Percentiles rank a stretch among this genome's conserved stretches.
Conservation (phyloP, 2,329 filamentous ascomycete genomes). For the Ophiostoma ulmi region DNA sequence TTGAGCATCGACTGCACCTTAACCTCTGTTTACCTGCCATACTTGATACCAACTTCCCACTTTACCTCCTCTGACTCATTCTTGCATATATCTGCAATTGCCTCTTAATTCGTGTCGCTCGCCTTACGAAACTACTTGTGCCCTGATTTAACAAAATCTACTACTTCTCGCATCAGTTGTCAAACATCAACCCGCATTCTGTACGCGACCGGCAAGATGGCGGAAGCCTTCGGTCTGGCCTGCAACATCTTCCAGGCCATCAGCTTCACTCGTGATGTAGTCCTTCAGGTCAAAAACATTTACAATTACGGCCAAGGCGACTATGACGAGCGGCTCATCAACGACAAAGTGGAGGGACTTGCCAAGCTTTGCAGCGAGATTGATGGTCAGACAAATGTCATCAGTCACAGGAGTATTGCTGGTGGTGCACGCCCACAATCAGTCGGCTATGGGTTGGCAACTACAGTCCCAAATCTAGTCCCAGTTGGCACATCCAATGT, state of each 20-base stretch:
- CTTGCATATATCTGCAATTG: neutral
- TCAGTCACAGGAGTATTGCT: neutral
- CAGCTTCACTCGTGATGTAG: neutral
- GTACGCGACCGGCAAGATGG: neutral
- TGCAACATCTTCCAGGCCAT: constrained; percentile 3
- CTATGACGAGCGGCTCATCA: neutral
- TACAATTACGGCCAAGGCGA: neutral
- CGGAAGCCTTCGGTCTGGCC: neutral
- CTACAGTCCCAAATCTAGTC: neutral
- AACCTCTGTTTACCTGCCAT: neutral
- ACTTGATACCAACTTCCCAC: neutral
- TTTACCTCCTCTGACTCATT: neutral
- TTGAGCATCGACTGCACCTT: neutral
- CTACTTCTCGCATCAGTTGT: neutral
- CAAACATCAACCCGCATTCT: no score
- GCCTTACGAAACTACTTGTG: neutral
- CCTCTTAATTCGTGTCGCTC: neutral
- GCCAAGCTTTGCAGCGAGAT: neutral
- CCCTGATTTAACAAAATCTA: neutral
- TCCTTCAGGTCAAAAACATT: neutral
- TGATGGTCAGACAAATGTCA: neutral
- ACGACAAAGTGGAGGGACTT: neutral
- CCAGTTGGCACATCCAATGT: neutral
- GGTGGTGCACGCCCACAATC: neutral
- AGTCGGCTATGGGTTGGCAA: neutral